Percentiles rank a stretch among this genome's conserved stretches.
These are phyloP conservation scores for Chaetomium sp. DNA, from an alignment of 2,329 filamentous ascomycete species.

Conservation along the genomic window DNA sequence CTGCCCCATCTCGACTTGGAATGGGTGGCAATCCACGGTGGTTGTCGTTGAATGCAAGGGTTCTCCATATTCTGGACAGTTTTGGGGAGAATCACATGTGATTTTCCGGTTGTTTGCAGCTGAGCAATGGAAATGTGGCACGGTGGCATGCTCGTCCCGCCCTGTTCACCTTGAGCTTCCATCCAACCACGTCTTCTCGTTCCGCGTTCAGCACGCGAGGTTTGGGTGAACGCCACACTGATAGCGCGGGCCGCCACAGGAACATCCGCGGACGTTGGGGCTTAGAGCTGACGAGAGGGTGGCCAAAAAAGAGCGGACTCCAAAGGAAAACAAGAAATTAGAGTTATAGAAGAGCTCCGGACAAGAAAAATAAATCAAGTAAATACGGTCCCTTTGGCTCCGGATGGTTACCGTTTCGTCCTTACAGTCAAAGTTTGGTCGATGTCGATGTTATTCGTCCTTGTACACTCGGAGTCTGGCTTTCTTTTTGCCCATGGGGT, in stretches of 20 bases:
- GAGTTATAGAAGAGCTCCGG: no score
- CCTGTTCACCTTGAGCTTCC: not conserved
- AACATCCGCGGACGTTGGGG: not conserved
- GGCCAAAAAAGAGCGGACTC: no score
- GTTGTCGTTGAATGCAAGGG: conserved; percentile 2
- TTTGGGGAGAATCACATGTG: conserved; percentile 15
- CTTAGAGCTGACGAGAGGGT: no score
- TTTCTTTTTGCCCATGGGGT: no score
- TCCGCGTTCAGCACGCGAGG: not conserved
- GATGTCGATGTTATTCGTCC: no score
- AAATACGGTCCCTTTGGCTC: no score
- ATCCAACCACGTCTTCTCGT: not conserved
- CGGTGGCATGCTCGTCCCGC: not conserved
- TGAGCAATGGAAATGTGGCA: not conserved
- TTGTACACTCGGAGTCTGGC: no score
- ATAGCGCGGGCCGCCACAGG: not conserved
- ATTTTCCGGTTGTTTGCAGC: not conserved
- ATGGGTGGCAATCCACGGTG: not conserved
- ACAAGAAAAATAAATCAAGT: no score
- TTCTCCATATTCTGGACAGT: conserved; percentile 11
- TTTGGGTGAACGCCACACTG: not conserved
- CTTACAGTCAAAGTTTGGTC: no score
- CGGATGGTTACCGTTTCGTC: no score
- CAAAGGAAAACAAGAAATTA: no score
- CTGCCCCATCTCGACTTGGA: conserved; percentile 1